Conservation (phyloP, 345 rosid species). For the Eucalyptus shirleyi region DNA sequence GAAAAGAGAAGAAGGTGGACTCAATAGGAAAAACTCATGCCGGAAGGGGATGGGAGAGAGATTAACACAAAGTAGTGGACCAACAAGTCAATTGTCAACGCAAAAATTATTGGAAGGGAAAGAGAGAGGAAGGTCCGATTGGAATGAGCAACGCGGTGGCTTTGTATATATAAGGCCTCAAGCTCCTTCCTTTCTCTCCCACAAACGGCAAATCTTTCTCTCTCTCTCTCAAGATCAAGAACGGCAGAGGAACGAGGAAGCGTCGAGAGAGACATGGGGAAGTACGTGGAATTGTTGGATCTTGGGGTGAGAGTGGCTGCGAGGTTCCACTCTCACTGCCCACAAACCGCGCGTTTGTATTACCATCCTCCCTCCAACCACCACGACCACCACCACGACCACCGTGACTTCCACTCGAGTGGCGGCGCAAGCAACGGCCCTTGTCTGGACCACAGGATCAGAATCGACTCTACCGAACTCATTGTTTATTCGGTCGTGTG, state of each 20-base stretch:
- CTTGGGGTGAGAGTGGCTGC: constrained; percentile 31
- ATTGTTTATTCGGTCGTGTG: background rate
- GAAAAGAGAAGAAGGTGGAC: background rate
- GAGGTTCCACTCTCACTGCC: constrained; percentile 53
- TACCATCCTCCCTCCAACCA: constrained; percentile 42
- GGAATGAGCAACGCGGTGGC: background rate
- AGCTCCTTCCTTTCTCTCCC: background rate
- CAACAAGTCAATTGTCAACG: background rate
- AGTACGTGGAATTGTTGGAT: constrained; percentile 35
- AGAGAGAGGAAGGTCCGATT: background rate
- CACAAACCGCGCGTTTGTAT: constrained; percentile 45
- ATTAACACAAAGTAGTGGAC: background rate
- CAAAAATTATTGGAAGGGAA: background rate
- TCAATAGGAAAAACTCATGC: background rate
- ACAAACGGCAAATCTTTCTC: background rate
- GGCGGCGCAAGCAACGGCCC: background rate
- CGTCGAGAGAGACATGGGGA: constrained; percentile 16
- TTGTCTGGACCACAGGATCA: background rate
- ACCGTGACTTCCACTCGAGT: background rate
- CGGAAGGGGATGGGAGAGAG: background rate
- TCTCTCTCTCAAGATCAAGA: background rate
- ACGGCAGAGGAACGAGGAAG: background rate
- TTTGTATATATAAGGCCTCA: background rate
- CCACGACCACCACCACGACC: background rate
- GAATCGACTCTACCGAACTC: background rate